A percentile compares a stretch with the other conserved stretches of the same genome.
These are phyloP conservation scores for Trichocladium uniseriatum DNA, from an alignment of 495 filamentous ascomycete species.

Conservation along the genomic window DNA sequence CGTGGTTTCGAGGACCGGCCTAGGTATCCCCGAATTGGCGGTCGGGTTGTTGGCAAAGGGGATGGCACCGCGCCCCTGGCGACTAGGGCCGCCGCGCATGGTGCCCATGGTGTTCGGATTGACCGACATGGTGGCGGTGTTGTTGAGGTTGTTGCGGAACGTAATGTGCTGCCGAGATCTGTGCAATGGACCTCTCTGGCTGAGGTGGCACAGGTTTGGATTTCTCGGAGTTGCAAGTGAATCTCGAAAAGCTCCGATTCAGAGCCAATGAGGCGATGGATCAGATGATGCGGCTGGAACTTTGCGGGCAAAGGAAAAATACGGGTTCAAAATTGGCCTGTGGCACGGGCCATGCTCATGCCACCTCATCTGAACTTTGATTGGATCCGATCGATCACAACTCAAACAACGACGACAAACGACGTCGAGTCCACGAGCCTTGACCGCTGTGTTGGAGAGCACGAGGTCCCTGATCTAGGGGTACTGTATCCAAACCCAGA, in stretches of 20 bases:
- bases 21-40: constrained; percentile 63
- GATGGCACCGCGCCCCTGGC: constrained; percentile 55
- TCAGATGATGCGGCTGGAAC: constrained; percentile 4
- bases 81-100: constrained; percentile 52
- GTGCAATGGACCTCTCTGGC: not conserved
- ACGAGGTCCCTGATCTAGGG: too few species aligned
- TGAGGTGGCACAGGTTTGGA: not conserved
- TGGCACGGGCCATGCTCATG: constrained; percentile 9
- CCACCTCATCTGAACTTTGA: not conserved
- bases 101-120: constrained; percentile 37
- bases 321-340: constrained; percentile 2
- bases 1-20: constrained; percentile 63
- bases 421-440: too few species aligned
- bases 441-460: too few species aligned
- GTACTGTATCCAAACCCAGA: too few species aligned
- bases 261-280: constrained; percentile 6
- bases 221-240: not conserved
- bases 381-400: too few species aligned
- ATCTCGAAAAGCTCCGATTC: not conserved
- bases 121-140: constrained; percentile 23
- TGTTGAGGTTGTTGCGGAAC: not conserved
- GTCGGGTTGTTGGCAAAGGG: constrained; percentile 59
- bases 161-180: not conserved
- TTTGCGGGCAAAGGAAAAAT: constrained; percentile 10
- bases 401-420: too few species aligned